A percentile compares a stretch with the other conserved stretches of the same genome.
phyloP scores from a whole-genome alignment of 352 stramenopile genomes.

The Globisporangium rhizosaccharum region DNA sequence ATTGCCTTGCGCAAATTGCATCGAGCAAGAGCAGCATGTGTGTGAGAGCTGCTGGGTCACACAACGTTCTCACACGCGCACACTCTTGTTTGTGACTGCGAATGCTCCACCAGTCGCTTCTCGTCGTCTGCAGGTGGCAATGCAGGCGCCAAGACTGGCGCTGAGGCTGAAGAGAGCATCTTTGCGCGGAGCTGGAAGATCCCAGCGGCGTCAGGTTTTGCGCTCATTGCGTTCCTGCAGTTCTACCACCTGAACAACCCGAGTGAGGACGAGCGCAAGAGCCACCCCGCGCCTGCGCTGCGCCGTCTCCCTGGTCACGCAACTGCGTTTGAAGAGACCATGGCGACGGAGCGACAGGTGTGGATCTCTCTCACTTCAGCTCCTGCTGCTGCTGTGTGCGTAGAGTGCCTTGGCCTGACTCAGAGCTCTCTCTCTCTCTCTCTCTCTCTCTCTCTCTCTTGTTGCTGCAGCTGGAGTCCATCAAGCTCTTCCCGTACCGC shows the following conservation, averaged over 20 bases:
- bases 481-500: slow-evolving; percentile 79
- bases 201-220: slow-evolving; percentile 53
- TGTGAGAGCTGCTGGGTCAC: too few relatives aligned
- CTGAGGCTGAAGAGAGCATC: slow-evolving; percentile 18
- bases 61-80: background rate
- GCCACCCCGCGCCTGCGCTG: slow-evolving; percentile 40
- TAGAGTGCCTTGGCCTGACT: background rate
- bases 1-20: too few relatives aligned
- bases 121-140: slow-evolving; percentile 8
- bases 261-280: slow-evolving; percentile 60
- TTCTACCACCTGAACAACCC: slow-evolving; percentile 62
- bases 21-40: too few relatives aligned
- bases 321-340: slow-evolving; percentile 57
- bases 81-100: background rate
- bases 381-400: background rate
- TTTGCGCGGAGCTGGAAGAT: slow-evolving; percentile 59
- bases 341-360: slow-evolving; percentile 63
- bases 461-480: slow-evolving; percentile 38
- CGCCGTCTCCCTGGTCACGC: slow-evolving; percentile 40
- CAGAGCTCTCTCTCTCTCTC: background rate
- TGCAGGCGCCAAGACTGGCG: slow-evolving; percentile 2
- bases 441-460: background rate
- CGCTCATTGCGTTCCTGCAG: slow-evolving; percentile 67
- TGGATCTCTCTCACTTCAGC: background rate
- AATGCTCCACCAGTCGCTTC: slow-evolving; percentile 3